A percentile compares a stretch with the other conserved stretches of the same genome.
Evolutionary conservation across 139 green algal species (phyloP).

Genomic region (Chlorella sp.): DNA sequence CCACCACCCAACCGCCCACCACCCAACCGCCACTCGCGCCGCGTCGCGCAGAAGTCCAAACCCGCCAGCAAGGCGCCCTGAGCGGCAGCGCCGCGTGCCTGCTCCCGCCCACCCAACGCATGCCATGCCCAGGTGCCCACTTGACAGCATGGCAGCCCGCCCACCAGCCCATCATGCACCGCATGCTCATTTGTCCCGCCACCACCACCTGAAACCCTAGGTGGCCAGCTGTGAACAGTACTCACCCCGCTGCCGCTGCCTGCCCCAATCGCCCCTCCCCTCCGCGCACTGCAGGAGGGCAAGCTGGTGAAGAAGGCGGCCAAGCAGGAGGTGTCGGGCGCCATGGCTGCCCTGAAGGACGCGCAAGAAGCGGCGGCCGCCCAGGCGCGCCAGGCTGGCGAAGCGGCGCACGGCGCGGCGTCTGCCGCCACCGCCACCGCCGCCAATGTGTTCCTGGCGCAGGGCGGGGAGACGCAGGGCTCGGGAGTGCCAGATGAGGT

Average conservation of each 20-base stretch:
- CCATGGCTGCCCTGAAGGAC: background rate
- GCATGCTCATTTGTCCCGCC: too few relatives aligned
- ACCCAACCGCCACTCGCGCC: background rate
- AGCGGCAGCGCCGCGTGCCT: background rate
- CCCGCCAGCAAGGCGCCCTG: background rate
- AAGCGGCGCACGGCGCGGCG: background rate
- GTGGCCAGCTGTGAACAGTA: too few relatives aligned
- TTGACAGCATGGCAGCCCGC: too few relatives aligned
- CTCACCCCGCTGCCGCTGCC: too few relatives aligned
- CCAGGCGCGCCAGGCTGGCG: background rate
- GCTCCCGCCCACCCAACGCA: background rate
- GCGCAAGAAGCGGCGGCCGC: too few relatives aligned
- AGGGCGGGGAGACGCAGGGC: conserved; percentile 18
- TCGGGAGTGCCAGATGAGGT: background rate
- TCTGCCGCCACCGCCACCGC: conserved; percentile 7
- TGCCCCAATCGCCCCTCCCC: background rate
- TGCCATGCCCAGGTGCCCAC: too few relatives aligned
- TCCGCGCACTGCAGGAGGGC: background rate
- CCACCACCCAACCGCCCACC: background rate
- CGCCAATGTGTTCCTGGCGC: conserved; percentile 2
- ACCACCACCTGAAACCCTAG: too few relatives aligned
- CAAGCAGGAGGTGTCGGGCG: background rate
- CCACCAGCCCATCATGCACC: too few relatives aligned
- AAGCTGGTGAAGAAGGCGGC: background rate
- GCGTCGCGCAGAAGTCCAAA: background rate